Base-by-base conservation (phyloP, 495 filamentous ascomycete species). In the Penicillium angulare region DNA sequence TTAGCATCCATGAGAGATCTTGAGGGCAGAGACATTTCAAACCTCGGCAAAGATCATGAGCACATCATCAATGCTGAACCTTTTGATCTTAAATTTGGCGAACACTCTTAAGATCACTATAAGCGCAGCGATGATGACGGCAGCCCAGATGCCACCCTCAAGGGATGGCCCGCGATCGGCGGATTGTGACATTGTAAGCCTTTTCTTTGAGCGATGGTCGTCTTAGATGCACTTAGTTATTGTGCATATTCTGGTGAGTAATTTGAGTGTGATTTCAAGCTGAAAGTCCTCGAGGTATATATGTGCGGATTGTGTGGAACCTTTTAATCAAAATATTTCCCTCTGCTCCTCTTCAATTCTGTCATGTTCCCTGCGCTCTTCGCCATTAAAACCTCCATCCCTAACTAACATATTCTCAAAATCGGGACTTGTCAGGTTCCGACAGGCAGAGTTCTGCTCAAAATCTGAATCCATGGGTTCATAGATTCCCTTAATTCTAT, bases 31-130 rank as follows among this genome's bases (percentile, higher is more conserved):
- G n/a, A n/a, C n/a, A n/a, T 40, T 8, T 8, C 47, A 43, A 55
- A 73, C 70, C 57, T 56, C 31, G 2, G 70, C 61, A 7, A 67
- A 7, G 21, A 73, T 53, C 70, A 73, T 73, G 31, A 72, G 17
- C 5, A 64, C 56, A 64, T 73, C 70, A 40, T 73, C 70, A 2
- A 61, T 29, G 32, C 50, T 42, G 34, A 71, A 65, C 13, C 68
- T 63, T 45, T 53, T 58, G 46, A 73, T 68, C 47, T 65, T 66
- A 21, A 71, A 38, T 48, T 71, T 71, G 10, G 66, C 70, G 47
- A 63, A 53, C 46, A 73, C 47, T 6, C 70, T 49, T 13, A 71
- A 47, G 20, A 57, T 44, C 16, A 73, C 55, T 50, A 73, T 67
- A 44, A 73, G 34, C 8, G 57, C 54, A n/a, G 70, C 56, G 24